phyloP scores from a whole-genome alignment of 805 yeast species.

The Wickerhamiella allomyrinae region DNA sequence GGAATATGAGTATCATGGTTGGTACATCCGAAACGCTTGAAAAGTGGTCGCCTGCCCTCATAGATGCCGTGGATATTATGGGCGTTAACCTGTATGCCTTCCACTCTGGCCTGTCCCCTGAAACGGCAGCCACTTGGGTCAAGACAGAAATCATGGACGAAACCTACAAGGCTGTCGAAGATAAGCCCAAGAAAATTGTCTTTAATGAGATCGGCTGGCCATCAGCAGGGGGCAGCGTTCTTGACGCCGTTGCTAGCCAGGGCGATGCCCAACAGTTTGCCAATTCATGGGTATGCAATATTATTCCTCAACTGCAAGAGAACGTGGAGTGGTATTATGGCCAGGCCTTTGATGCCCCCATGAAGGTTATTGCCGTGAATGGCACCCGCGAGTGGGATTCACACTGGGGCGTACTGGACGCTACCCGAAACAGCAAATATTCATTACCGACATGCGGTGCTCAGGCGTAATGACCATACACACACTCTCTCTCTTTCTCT shows the following conservation, averaged over 20 bases:
- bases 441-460: background rate
- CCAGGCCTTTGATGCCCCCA: constrained; percentile 35
- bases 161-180: background rate
- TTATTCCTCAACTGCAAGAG: background rate
- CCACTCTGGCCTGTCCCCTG: constrained; percentile 35
- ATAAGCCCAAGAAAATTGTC: background rate
- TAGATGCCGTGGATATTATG: constrained; percentile 36
- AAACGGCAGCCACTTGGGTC: background rate
- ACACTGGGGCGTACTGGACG: constrained; percentile 53
- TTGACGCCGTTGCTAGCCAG: constrained; percentile 33
- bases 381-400: constrained; percentile 44
- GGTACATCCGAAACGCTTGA: constrained; percentile 53
- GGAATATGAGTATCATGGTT: constrained; percentile 33
- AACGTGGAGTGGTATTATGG: background rate
- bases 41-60: constrained; percentile 27
- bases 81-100: constrained; percentile 60
- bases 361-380: constrained; percentile 35
- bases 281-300: background rate
- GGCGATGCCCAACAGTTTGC: constrained; percentile 12
- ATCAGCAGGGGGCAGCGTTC: constrained; percentile 38
- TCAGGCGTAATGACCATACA: no score
- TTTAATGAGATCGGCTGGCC: constrained; percentile 69
- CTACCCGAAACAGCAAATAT: constrained; percentile 26
- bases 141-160: background rate
- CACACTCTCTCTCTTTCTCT: no score